These are phyloP conservation scores for Fusarium keratoplasticum DNA, from an alignment of 2,329 filamentous ascomycete genomes.

Conservation along the genomic window DNA sequence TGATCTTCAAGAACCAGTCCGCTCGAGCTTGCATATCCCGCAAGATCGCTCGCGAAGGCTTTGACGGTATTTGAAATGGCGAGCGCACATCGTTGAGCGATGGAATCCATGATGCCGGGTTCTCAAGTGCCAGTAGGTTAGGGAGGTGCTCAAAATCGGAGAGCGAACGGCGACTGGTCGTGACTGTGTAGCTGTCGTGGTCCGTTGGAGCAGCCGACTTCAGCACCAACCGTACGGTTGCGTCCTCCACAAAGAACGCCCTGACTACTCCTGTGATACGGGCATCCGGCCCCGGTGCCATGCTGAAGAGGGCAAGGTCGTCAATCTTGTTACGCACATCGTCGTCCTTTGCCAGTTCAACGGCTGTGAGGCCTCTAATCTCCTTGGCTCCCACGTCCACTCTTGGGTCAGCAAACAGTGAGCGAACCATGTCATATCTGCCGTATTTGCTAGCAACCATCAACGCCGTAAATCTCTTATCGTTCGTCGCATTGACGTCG, in stretches of 20 bases:
- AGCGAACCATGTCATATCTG: constrained; percentile 90
- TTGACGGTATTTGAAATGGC: constrained; percentile 92
- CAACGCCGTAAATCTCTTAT: constrained; percentile 92
- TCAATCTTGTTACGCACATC: constrained; percentile 97
- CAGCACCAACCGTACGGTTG: constrained; percentile 89
- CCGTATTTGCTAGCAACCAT: constrained; percentile 99
- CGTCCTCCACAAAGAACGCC: constrained; percentile 97
- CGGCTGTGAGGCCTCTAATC: constrained; percentile 87
- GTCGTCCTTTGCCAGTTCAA: constrained; percentile 97
- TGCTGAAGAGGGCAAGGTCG: constrained; percentile 87
- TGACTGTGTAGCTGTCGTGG: constrained; percentile 88
- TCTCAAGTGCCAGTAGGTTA: constrained; percentile 85
- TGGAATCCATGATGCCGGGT: constrained; percentile 95
- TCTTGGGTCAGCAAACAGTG: constrained; percentile 86
- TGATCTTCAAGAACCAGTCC: constrained; percentile 87
- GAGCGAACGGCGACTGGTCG: constrained; percentile 89
- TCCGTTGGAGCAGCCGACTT: constrained; percentile 92
- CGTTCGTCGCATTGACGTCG: constrained; percentile 96
- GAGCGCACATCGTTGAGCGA: constrained; percentile 81
- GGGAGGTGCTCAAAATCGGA: constrained; percentile 92
- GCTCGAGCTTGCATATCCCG: constrained; percentile 88
- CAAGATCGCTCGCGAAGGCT: constrained; percentile 86
- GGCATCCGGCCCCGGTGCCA: constrained; percentile 76
- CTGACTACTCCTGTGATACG: constrained; percentile 93
- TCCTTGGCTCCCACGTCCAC: constrained; percentile 90